Base-by-base conservation (phyloP, 2,329 filamentous ascomycete genomes). In the Colletotrichum melonis region DNA sequence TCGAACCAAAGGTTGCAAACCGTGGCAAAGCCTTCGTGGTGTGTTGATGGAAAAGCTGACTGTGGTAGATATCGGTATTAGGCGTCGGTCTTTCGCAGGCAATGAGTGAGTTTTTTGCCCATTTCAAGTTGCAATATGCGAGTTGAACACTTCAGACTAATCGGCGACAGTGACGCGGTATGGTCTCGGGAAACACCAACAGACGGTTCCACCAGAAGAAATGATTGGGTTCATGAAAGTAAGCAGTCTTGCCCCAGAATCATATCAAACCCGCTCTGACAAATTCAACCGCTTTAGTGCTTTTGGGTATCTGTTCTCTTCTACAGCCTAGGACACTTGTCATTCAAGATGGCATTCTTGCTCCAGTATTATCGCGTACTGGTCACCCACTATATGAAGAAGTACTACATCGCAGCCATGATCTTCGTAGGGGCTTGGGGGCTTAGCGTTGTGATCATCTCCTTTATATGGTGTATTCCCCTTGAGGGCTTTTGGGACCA, bases 291-390 rank as follows among this genome's bases (percentile, higher is more conserved):
- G 5, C 12, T 35, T 2, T 67, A 82, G 81, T 75, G 69, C 16
- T 79, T 82, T 62, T 82, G 77, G 73, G 63, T 80, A 9, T 76
- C 76, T 11, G 77, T 81, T 22, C 60, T 82, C 7, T 73, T 79
- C 46, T 83, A 83, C 75, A 79, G 78, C 58, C 55, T 74, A 8
- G 75, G 76, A 28, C 76, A 83, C 5, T 46, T 77, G 30, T 74
- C 76, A 30, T 77, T 81, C 58, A 84, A 84, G 63, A 77, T 80
- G 63, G 79, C 81, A 2, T 81, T 84, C 57, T 74, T 83, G 49
- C 70, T 81, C 6, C 82, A 83, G 75, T 83, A 83, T 75, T 81
- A 81, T 49, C 80, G 81, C 16, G 77, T 83, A n/a, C 78, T 79
- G 16, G 72, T 69, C 28, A 69, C 82, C 19, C 73, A 77, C 22